Base-by-base conservation (phyloP, 2,329 filamentous ascomycete genomes). In the Ophiocordyceps sinensis region DNA sequence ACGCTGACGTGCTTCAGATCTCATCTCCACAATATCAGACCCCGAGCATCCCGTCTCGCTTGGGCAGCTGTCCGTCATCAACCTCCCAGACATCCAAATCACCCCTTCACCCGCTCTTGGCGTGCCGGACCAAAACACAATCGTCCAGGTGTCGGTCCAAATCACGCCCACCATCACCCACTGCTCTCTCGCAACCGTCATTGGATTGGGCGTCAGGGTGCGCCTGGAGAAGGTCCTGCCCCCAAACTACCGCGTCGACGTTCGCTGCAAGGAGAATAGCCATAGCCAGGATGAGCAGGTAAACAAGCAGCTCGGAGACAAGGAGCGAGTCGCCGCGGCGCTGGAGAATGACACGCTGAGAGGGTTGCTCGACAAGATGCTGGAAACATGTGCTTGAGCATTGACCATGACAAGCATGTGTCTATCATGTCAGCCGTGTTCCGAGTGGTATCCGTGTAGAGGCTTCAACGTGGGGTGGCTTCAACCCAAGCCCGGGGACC, bases 101-200 rank as follows among this genome's bases (percentile, higher is more conserved):
- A 67, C 63, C 10, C 63, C 64, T 9, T 55, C 61, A n/a, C 62
- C 60, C 5, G 43, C 53, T 0, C 45, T 54, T 30, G 57, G 58
- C 9, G 51, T 57, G 29, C 72, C 64, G 26, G 64, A 66, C 42
- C 62, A 67, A 14, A 64, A 68, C 64, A 77, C 55, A 56, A 74
- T 73, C 66, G 87, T 68, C 64, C 80, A 69, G 32, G 86, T 96
- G 30, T 73, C 81, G 3, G 86, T 98, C 36, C 77, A 94, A 53
- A 82, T 98, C 50, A 98, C 91, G 11, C 91, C 91, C 10, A 98
- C 91, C 23, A 91, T 96, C 55, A 93, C 89, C 14, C 91, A 96
- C 63, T 98, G 91, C 67, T 94, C 85, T 39, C 75, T 98, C 34
- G 91, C 91, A 28, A 98, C 91, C 0, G 87, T 98, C 45, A 94